Evolutionary conservation across 306 rosid species (phyloP).

Genomic region (Urtica urens): DNA sequence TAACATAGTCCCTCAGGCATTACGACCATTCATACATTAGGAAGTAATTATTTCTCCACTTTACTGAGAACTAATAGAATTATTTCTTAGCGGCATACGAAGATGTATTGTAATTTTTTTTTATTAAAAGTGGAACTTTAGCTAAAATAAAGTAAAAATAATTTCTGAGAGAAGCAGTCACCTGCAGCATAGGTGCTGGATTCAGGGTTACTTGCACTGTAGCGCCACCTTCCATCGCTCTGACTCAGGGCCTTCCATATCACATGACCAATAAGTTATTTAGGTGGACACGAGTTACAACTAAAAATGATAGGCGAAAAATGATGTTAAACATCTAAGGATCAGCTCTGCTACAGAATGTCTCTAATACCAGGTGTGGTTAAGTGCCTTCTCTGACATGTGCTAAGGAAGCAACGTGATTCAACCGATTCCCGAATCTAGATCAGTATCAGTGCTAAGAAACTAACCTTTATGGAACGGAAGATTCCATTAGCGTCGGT

Average conservation of each 20-base stretch:
- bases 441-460: slow-evolving; percentile 11
- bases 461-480: slow-evolving; percentile 70
- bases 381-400: slow-evolving; percentile 1
- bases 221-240: slow-evolving; percentile 99
- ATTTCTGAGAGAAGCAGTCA: slow-evolving; percentile 22
- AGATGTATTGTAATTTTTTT: not conserved
- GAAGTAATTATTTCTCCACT: no score
- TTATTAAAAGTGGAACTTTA: slow-evolving; percentile 4
- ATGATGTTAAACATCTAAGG: no score
- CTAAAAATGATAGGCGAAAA: not conserved
- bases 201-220: slow-evolving; percentile 75
- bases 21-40: no score
- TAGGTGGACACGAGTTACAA: not conserved
- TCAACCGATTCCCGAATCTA: slow-evolving; percentile 3
- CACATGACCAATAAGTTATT: slow-evolving; percentile 7
- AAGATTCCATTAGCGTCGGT: slow-evolving; percentile 64
- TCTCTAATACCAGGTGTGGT: not conserved
- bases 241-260: slow-evolving; percentile 85
- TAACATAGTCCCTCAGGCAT: no score
- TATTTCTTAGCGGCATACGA: no score
- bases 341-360: slow-evolving; percentile 11
- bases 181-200: slow-evolving; percentile 98
- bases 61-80: slow-evolving; percentile 5
- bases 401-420: slow-evolving; percentile 15
- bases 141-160: not conserved